phyloP scores from a whole-genome alignment of 2,329 filamentous ascomycete genomes.

The Penicillium rolfsii region DNA sequence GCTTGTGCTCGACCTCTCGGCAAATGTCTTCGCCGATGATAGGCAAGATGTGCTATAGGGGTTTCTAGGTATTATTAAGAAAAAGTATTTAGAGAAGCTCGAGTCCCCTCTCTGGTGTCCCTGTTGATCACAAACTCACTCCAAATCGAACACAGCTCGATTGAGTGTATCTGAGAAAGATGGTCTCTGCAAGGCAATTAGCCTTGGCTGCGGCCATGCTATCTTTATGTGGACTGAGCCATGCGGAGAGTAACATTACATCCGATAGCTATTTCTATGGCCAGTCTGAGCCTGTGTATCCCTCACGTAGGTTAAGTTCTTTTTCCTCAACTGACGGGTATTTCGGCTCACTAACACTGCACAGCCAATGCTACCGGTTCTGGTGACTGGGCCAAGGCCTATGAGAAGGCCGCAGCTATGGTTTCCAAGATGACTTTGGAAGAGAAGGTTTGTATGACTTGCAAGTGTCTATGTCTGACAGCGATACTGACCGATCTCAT shows the following conservation, averaged over 20 bases:
- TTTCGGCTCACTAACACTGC: not conserved
- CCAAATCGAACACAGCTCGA: not conserved
- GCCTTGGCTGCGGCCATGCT: slow-evolving; percentile 18
- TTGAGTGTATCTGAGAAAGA: not conserved
- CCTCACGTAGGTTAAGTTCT: slow-evolving; percentile 22
- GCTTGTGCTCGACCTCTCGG: not conserved
- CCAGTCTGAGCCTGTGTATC: slow-evolving; percentile 26
- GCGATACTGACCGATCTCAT: not conserved
- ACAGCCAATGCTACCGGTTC: slow-evolving; percentile 20
- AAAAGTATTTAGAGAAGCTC: slow-evolving; percentile 8
- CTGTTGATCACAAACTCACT: slow-evolving; percentile 1
- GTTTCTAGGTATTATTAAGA: not conserved
- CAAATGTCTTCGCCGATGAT: not conserved
- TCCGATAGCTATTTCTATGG: slow-evolving; percentile 28
- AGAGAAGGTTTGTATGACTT: slow-evolving; percentile 19
- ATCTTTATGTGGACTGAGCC: slow-evolving; percentile 17
- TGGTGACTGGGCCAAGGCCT: slow-evolving; percentile 26
- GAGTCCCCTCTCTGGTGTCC: not conserved
- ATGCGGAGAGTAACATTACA: slow-evolving; percentile 36
- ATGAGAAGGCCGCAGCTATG: slow-evolving; percentile 21
- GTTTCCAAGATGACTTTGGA: slow-evolving; percentile 27
- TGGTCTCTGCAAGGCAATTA: slow-evolving; percentile 15
- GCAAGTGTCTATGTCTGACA: no score
- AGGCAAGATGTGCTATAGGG: not conserved
- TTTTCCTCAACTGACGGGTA: not conserved